Evolutionary conservation across 73 alveolate genomes (phyloP).

Genomic region (Paraurostyla sp.): DNA sequence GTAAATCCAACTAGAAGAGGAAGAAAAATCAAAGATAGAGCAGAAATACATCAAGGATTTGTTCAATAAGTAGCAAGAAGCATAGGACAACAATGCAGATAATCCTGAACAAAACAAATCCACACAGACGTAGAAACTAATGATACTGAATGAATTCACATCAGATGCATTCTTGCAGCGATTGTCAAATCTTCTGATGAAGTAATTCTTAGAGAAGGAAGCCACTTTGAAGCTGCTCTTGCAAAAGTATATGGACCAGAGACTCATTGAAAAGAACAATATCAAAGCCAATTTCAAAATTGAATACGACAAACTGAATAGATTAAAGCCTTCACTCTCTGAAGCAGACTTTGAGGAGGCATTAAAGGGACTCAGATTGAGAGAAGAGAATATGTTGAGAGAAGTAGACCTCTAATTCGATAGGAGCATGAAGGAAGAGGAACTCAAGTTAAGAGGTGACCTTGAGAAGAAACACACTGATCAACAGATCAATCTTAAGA

Average conservation of each 20-base stretch:
- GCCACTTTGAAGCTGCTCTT: slow-evolving; percentile 46
- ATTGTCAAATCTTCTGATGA: slow-evolving; percentile 58
- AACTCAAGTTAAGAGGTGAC: slow-evolving; percentile 38
- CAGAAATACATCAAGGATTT: slow-evolving; percentile 8
- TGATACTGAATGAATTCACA: slow-evolving; percentile 24
- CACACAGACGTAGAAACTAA: background rate
- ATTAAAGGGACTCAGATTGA: slow-evolving; percentile 19
- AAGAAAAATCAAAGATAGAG: slow-evolving; percentile 28
- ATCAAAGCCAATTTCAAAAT: slow-evolving; percentile 28
- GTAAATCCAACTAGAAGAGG: background rate
- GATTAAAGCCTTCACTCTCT: background rate
- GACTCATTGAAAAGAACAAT: slow-evolving; percentile 60
- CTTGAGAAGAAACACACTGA: slow-evolving; percentile 60
- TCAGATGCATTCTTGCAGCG: slow-evolving; percentile 52
- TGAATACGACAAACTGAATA: slow-evolving; percentile 26
- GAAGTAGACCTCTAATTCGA: slow-evolving; percentile 63
- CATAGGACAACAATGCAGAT: background rate
- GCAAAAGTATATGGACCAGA: slow-evolving; percentile 52
- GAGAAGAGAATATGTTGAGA: slow-evolving; percentile 66
- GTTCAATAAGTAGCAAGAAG: background rate
- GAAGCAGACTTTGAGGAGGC: slow-evolving; percentile 28
- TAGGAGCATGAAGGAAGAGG: slow-evolving; percentile 67
- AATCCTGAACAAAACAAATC: background rate
- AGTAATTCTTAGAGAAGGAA: slow-evolving; percentile 71
- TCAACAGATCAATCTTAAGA: slow-evolving; percentile 52